Evolutionary conservation across 768 basidiomycete genomes (phyloP).

Genomic region (Leccinum truebloodii): DNA sequence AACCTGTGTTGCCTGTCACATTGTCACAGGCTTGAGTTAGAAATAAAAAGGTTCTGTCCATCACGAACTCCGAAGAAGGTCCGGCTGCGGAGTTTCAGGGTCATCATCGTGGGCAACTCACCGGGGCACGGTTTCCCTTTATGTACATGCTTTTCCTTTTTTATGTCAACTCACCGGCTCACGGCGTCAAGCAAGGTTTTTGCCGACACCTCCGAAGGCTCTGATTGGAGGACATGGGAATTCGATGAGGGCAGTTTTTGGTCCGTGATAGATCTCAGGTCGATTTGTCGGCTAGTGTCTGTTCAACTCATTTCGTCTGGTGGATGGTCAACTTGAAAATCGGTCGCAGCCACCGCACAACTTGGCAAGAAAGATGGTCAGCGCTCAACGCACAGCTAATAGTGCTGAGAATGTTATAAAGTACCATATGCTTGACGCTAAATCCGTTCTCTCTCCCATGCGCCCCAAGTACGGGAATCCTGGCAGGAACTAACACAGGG

Average conservation of each 20-base stretch:
- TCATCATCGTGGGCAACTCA: no score
- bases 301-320: neutral
- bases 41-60: neutral
- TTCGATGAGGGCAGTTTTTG: neutral
- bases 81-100: neutral
- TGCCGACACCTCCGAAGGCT: no score
- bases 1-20: neutral
- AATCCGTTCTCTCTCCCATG: neutral
- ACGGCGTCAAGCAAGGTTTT: no score
- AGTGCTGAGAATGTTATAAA: neutral
- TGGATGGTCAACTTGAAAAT: neutral
- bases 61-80: neutral
- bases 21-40: neutral
- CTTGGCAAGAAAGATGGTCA: neutral
- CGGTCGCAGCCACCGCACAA: neutral
- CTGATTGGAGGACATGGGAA: neutral
- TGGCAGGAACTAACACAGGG: neutral
- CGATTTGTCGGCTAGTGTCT: neutral
- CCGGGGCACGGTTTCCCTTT: no score
- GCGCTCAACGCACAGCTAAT: neutral
- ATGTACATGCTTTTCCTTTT: no score
- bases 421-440: neutral
- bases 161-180: no score
- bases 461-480: neutral
- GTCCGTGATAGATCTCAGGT: neutral